phyloP scores from a whole-genome alignment of 495 filamentous ascomycete species.

The Pseudomonodictys pantanalensis region DNA sequence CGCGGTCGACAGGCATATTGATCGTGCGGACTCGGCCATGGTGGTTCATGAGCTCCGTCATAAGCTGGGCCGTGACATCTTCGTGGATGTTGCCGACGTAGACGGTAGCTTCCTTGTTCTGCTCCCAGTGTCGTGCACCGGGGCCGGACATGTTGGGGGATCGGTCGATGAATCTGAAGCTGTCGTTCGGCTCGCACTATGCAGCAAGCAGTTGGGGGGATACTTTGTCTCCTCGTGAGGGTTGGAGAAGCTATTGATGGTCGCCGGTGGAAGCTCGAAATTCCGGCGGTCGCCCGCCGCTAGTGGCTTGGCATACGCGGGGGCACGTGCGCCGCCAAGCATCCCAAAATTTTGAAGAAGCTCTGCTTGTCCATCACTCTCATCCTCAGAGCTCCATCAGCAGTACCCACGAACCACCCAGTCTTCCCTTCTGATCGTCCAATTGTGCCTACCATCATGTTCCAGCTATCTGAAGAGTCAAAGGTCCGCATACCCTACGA shows the following conservation, averaged over 20 bases:
- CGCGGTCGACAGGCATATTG: slow-evolving; percentile 94
- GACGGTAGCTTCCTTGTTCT: slow-evolving; percentile 97
- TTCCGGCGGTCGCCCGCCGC: not conserved
- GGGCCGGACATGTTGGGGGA: slow-evolving; percentile 47
- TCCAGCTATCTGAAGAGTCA: slow-evolving; percentile 93
- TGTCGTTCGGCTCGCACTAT: not conserved
- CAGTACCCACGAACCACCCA: not conserved
- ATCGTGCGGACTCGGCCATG: slow-evolving; percentile 95
- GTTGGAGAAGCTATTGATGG: not conserved
- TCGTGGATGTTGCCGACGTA: slow-evolving; percentile 99
- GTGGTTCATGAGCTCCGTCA: slow-evolving; percentile 98
- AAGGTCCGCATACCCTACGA: slow-evolving; percentile 58
- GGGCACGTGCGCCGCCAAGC: not conserved
- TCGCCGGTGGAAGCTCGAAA: not conserved
- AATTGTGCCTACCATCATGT: not conserved
- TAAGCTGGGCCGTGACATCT: slow-evolving; percentile 80
- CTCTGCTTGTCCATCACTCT: not conserved
- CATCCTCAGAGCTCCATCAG: slow-evolving; percentile 5
- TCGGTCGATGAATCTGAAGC: not conserved
- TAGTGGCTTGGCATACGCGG: not conserved
- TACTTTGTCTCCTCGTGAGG: not conserved
- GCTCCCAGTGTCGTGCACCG: slow-evolving; percentile 86
- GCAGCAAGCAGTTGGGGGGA: not conserved
- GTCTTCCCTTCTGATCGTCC: not conserved
- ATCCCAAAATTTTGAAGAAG: slow-evolving; percentile 11